These are phyloP conservation scores for Panaeolus papilionaceus DNA, from an alignment of 768 basidiomycete genomes.

Conservation along the genomic window DNA sequence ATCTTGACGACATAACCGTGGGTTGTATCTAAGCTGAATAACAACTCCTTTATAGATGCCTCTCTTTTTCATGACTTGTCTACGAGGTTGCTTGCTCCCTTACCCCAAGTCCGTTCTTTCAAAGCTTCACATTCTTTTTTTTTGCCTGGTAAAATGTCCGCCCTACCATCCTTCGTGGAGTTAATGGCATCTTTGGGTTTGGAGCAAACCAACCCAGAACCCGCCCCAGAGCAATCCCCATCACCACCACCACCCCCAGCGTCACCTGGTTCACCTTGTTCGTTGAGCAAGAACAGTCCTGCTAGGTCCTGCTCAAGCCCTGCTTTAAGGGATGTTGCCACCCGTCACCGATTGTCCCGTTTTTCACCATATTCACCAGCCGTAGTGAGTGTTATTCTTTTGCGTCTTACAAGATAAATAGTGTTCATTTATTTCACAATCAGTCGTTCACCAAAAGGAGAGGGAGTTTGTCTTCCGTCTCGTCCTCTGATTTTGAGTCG, in stretches of 20 bases:
- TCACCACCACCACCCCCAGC: constrained; percentile 51
- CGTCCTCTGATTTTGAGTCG: constrained; percentile 45
- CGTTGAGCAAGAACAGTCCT: constrained; percentile 38
- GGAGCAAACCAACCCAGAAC: constrained; percentile 49
- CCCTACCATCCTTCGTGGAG: constrained; percentile 87
- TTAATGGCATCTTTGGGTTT: constrained; percentile 86
- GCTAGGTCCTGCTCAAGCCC: constrained; percentile 52
- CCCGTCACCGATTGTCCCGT: constrained; percentile 45
- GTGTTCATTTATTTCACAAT: not conserved
- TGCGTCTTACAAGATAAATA: not conserved
- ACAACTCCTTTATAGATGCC: constrained; percentile 46
- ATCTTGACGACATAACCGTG: constrained; percentile 63
- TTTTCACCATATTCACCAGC: constrained; percentile 57
- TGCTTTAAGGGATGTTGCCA: constrained; percentile 46
- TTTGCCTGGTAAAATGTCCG: constrained; percentile 50
- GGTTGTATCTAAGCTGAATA: constrained; percentile 58
- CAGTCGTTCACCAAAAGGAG: constrained; percentile 49
- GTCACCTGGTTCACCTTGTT: constrained; percentile 48
- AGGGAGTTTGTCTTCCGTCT: constrained; percentile 53
- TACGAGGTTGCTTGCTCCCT: constrained; percentile 45
- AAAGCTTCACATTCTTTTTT: constrained; percentile 33
- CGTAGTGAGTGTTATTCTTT: constrained; percentile 38
- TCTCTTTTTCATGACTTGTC: constrained; percentile 31
- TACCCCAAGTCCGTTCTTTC: constrained; percentile 35
- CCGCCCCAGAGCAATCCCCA: constrained; percentile 42